Base-by-base conservation (phyloP, 768 basidiomycete species). In the Suillus tomentosus region DNA sequence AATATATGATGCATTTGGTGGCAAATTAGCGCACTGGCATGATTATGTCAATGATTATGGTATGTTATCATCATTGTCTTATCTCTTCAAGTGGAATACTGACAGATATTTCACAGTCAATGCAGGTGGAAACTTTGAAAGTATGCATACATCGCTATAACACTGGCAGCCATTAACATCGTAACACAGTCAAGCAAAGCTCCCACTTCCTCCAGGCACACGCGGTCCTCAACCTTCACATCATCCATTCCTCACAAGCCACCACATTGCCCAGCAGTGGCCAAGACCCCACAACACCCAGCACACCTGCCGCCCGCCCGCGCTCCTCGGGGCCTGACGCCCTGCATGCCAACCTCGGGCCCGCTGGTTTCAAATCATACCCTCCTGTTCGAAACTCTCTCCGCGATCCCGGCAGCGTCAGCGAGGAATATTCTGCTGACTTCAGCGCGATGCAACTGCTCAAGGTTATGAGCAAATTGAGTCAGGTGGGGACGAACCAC, bases 141-240 rank as follows among this genome's bases (percentile, higher is more conserved):
- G 92, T 92, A 72, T 71, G 88, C 74, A 15, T 55, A 22, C 45
- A 8, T 54, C 13, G 22, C 64, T 31, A 45, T 40, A n/a, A 17
- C 57, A 34, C 15, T 39, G 56, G 50, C 15, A 62, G n/a, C 43
- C 13, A 68, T 66, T 53, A 65, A 63, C 17, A 22, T 19, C 40
- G 65, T 47, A 57, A 34, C 37, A 17, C 67, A 93, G 91, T 92
- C 73, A 87, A 87, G 69, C 88, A 90, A 69, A 87, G 88, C 64
- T 91, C 91, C 0, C 90, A 91, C 70, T 94, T 92, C 78, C 83
- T 94, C 27, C 93, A 94, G 77, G 93, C 93, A 0, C 90, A 94
- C 64, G 82, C 91, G 0, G 79, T 92, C 1, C 83, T 95, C 62
- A 94, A 95, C 68, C 84, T 95, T 15, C 93, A 95, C 72, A 90